Base-by-base conservation (phyloP, 306 rosid species). In the Vicia faba region DNA sequence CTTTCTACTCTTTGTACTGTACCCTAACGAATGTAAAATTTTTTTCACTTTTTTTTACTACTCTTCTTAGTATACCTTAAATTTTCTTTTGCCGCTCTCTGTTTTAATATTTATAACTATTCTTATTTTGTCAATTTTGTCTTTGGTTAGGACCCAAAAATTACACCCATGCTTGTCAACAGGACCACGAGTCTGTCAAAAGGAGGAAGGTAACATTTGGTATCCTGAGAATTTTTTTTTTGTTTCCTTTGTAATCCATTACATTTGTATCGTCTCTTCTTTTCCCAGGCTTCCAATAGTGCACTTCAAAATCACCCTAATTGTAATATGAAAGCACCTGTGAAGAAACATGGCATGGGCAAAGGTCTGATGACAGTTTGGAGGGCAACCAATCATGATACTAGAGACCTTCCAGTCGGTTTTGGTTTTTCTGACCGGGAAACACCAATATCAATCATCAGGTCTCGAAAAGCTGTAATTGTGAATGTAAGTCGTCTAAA, bases 341-440 rank as follows among this genome's bases (percentile, higher is more conserved):
- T 62, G 50, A 84, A 60, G 78, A 88, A 80, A 75, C 89, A 90
- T 78, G 97, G 99, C 68, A 75, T 88, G 29, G 99, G 99, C 73
- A 93, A 93, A 82, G 97, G 99, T 75, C 79, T 93, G 83, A 93
- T 93, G 99, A 88, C 97, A 39, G 92, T 78, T 61, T 93, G 99
- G 97, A 84, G 80, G 85, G 92, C 87, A 61, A 85, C 96, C 23
- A 86, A 86, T 78, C 97, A 89, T 70, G 77, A 85, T 68, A 84
- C 80, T 23, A 72, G 83, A 68, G 81, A 79, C 68, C 65, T 84
- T 73, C 97, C 93, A 18, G 15, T 78, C 64, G 77, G 81, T 43
- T 71, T 78, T 60, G 83, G 77, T 58, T 79, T 82, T 69, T 81
- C 78, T 19, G 70, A 79, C 50, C 61, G 46, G 11, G 82, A 77